A percentile compares a stretch with the other conserved stretches of the same genome.
phyloP scores from a whole-genome alignment of 2,329 filamentous ascomycete species.

The Cordyceps cateniannulata region DNA sequence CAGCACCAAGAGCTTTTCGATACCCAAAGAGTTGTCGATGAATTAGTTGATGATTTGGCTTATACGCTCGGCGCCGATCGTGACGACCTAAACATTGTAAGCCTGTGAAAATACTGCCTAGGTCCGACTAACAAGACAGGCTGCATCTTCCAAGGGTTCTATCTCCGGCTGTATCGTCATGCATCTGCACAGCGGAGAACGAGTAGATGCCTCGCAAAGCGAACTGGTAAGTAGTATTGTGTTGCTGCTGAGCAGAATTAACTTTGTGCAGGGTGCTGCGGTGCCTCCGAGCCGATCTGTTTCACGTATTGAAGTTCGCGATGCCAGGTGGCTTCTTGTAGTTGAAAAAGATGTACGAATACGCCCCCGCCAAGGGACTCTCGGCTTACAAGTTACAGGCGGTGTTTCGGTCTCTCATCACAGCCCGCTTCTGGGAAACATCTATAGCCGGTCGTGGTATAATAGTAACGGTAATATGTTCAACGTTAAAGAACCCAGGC shows the following conservation, averaged over 20 bases:
- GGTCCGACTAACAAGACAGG: slow-evolving; percentile 35
- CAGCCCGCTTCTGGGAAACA: slow-evolving; percentile 46
- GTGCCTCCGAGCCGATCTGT: slow-evolving; percentile 51
- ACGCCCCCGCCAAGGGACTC: neutral
- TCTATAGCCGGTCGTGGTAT: slow-evolving; percentile 50
- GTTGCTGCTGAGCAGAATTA: slow-evolving; percentile 12
- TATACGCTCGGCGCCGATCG: slow-evolving; percentile 60
- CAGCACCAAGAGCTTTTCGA: slow-evolving; percentile 66
- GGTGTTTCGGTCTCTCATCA: slow-evolving; percentile 63
- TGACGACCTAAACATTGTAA: slow-evolving; percentile 62
- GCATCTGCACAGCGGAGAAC: slow-evolving; percentile 36
- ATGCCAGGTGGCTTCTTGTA: slow-evolving; percentile 59
- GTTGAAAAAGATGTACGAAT: slow-evolving; percentile 67
- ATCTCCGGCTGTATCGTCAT: slow-evolving; percentile 53
- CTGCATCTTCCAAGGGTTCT: slow-evolving; percentile 68
- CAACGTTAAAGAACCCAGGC: neutral
- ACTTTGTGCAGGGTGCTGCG: slow-evolving; percentile 44
- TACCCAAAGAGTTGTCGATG: slow-evolving; percentile 62
- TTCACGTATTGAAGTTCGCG: slow-evolving; percentile 40
- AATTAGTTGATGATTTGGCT: slow-evolving; percentile 67
- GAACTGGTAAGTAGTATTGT: slow-evolving; percentile 21
- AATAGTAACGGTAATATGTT: slow-evolving; percentile 54
- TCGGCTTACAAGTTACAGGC: slow-evolving; percentile 42
- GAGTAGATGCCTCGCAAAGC: slow-evolving; percentile 25
- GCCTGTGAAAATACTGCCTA: slow-evolving; percentile 16